These are phyloP conservation scores for Coniochaeta sp. DNA, from an alignment of 2,329 filamentous ascomycete genomes.

Conservation along the genomic window DNA sequence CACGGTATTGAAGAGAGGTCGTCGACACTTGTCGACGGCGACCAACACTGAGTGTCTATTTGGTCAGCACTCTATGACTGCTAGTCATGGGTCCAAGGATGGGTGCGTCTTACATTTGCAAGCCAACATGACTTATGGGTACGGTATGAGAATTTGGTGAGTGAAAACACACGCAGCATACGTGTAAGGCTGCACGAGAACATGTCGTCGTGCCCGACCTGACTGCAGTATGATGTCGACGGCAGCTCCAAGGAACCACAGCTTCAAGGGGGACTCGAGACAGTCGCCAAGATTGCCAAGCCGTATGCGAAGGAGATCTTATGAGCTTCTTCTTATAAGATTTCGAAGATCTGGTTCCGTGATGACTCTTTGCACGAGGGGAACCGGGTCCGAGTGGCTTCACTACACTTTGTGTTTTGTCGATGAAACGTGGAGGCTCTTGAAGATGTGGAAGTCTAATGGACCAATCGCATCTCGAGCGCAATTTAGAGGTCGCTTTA, in stretches of 20 bases:
- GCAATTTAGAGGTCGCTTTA: neutral
- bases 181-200: neutral
- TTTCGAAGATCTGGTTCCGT: neutral
- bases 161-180: neutral
- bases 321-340: neutral
- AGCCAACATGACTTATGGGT: too few relatives aligned
- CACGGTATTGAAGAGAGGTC: neutral
- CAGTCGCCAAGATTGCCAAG: neutral
- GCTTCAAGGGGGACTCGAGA: neutral
- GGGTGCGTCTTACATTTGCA: neutral
- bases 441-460: neutral
- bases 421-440: neutral
- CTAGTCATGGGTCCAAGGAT: neutral
- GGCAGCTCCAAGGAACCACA: neutral
- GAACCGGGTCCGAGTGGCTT: neutral
- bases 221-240: neutral
- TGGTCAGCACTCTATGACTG: neutral
- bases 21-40: neutral
- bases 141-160: too few relatives aligned
- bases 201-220: neutral
- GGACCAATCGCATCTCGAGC: neutral
- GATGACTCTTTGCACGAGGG: neutral
- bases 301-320: neutral
- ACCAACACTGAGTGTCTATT: neutral
- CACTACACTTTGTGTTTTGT: too few relatives aligned